Evolutionary conservation across 2,329 filamentous ascomycete species (phyloP).

Genomic region (Phialocephala subalpina): DNA sequence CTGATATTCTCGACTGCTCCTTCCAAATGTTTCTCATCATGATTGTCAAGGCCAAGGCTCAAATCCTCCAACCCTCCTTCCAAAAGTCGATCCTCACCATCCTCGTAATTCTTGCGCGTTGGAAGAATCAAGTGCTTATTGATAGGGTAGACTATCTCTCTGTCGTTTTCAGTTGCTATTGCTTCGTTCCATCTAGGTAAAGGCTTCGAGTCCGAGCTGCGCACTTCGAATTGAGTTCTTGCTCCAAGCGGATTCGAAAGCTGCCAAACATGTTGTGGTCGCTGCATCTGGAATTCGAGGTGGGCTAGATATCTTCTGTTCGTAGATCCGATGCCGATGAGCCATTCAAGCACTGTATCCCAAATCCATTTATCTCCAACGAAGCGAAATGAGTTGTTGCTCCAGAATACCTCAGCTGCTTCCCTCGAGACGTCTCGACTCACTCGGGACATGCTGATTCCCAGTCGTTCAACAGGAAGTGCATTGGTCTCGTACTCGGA

Average conservation of each 20-base stretch:
- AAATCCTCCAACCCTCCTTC: too few species aligned
- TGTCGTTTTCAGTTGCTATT: not conserved
- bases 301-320: not conserved
- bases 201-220: too few species aligned
- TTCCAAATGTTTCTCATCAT: not conserved
- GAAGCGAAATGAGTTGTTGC: conserved; percentile 18
- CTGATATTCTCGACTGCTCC: conserved; percentile 23
- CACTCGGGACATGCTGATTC: not conserved
- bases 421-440: not conserved
- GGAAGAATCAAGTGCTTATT: not conserved
- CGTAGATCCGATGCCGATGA: conserved; percentile 2
- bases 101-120: too few species aligned
- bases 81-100: too few species aligned
- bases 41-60: too few species aligned
- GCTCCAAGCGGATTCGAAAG: not conserved
- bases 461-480: not conserved
- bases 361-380: conserved; percentile 10
- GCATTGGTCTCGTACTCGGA: not conserved
- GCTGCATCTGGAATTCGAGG: not conserved
- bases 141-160: not conserved
- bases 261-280: conserved; percentile 18
- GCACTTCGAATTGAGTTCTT: not conserved
- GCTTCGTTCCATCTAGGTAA: too few species aligned
- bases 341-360: conserved; percentile 9
- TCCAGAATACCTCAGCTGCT: not conserved